Percentiles rank a stretch among this genome's conserved stretches.
phyloP scores from a whole-genome alignment of 371 early-diverging fungal genomes.

The Lichtheimia hyalospora region DNA sequence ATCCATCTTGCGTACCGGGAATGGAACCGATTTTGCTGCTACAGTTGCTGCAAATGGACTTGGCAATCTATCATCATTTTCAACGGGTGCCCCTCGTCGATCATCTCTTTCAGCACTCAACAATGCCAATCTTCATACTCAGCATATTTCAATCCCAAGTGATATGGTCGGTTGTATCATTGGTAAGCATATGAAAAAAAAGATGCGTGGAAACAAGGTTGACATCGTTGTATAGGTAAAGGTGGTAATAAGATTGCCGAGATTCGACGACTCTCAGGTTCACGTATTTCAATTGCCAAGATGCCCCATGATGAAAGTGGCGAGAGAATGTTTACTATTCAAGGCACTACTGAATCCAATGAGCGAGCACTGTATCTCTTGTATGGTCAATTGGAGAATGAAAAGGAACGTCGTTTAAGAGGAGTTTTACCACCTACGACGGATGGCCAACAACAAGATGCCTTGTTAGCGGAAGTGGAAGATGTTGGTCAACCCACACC shows the following conservation, averaged over 20 bases:
- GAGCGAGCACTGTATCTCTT: constrained; percentile 81
- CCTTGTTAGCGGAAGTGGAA: too few species aligned
- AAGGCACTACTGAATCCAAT: constrained; percentile 79
- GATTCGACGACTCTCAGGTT: constrained; percentile 79
- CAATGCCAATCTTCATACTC: constrained; percentile 55
- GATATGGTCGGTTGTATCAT: constrained; percentile 95
- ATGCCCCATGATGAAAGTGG: constrained; percentile 61
- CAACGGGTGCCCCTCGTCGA: neutral
- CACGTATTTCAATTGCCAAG: constrained; percentile 78
- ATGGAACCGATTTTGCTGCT: constrained; percentile 37
- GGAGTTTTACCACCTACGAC: constrained; percentile 7
- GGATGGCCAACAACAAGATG: too few species aligned
- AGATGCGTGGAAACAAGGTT: neutral
- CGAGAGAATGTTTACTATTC: constrained; percentile 83
- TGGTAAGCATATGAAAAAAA: constrained; percentile 40
- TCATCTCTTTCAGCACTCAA: constrained; percentile 11
- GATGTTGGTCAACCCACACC: too few species aligned
- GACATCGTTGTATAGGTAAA: constrained; percentile 31
- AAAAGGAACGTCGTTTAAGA: constrained; percentile 67
- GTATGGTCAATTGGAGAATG: constrained; percentile 77
- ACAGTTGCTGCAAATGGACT: constrained; percentile 13
- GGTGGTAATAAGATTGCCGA: constrained; percentile 82
- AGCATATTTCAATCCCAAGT: constrained; percentile 85
- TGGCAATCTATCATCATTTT: too few species aligned
- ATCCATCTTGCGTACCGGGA: constrained; percentile 60